Base-by-base conservation (phyloP, 768 basidiomycete species). In the Suillus clintonianus region DNA sequence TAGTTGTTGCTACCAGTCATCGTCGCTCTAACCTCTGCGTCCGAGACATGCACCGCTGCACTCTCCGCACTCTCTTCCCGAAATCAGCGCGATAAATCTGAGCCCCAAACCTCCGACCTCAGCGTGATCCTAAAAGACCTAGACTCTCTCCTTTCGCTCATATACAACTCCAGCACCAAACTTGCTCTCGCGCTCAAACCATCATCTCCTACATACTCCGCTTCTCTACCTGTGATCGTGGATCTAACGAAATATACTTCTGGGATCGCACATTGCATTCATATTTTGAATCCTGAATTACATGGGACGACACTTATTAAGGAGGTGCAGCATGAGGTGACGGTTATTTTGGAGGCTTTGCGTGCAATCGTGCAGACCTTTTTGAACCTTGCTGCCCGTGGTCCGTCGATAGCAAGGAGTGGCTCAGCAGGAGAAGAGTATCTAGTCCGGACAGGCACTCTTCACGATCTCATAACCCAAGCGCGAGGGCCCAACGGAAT, bases 121-220 rank as follows among this genome's bases (percentile, higher is more conserved):
- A 30, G 73, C 6, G 71, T 82, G 61, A 67, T 91, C 53, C 82
- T 79, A 66, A 79, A 80, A 39, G 90, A 92, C 70, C 74, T 88
- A 19, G 62, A 86, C 24, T 82, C 86, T 2, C 75, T 91, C 41
- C 79, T 90, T 51, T 77, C 85, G 5, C 79, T 90, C 65, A 69
- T 90, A n/a, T 79, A 88, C 71, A 73, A 78, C 24, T 75, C 82
- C 36, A 76, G 83, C 5, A 90, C 89, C 22, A 90, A 88, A 69
- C 72, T 89, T 30, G 79, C 90, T 5, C 81, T 92, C 39, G 79
- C 83, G 1, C 79, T 90, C 58, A 90, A 88, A 48, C 86, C 89
- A 6, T 73, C 84, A 4, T 77, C 80, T 0, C 86, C 86, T 1
- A 77, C 86, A 5, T 82, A 85, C 68, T 69, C 78, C 3, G 84